These are phyloP conservation scores for Rhododendron mucronatum DNA, from an alignment of 148 eudicot species.

Conservation along the genomic window DNA sequence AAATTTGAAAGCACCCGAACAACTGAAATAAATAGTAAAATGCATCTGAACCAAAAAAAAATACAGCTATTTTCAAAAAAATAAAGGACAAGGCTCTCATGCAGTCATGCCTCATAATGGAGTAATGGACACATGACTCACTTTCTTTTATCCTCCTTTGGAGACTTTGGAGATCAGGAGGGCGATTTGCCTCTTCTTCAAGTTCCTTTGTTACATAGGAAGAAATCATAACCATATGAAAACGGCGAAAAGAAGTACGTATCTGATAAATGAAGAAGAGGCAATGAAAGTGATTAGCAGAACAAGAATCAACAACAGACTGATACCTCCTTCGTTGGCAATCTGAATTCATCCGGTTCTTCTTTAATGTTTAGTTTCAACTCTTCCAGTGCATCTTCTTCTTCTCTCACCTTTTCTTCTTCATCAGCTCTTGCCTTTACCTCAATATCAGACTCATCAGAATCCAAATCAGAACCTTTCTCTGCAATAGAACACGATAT, in stretches of 20 bases:
- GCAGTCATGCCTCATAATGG: background rate
- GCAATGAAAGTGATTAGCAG: background rate
- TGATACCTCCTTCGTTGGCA: slow-evolving; percentile 62
- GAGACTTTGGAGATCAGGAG: slow-evolving; percentile 78
- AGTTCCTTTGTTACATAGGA: slow-evolving; percentile 49
- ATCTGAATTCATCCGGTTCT: slow-evolving; percentile 61
- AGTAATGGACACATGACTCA: slow-evolving; percentile 25
- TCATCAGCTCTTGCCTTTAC: slow-evolving; percentile 38
- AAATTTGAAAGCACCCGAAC: slow-evolving; percentile 76
- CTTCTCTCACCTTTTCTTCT: slow-evolving; percentile 31
- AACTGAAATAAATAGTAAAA: slow-evolving; percentile 32
- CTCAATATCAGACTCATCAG: slow-evolving; percentile 50
- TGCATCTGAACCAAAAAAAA: background rate
- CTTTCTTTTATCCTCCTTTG: slow-evolving; percentile 88
- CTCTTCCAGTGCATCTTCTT: slow-evolving; percentile 56
- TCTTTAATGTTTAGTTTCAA: slow-evolving; percentile 51
- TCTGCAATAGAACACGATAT: slow-evolving; percentile 9
- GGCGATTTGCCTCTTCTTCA: slow-evolving; percentile 67
- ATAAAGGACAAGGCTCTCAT: background rate
- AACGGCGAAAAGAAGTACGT: background rate
- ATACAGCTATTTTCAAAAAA: background rate
- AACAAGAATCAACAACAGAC: background rate
- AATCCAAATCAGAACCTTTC: slow-evolving; percentile 33
- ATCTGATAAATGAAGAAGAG: background rate
- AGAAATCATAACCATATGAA: background rate